These are phyloP conservation scores for Hortiboletus rubellus DNA, from an alignment of 1,284 basidiomycete species.

Conservation along the genomic window DNA sequence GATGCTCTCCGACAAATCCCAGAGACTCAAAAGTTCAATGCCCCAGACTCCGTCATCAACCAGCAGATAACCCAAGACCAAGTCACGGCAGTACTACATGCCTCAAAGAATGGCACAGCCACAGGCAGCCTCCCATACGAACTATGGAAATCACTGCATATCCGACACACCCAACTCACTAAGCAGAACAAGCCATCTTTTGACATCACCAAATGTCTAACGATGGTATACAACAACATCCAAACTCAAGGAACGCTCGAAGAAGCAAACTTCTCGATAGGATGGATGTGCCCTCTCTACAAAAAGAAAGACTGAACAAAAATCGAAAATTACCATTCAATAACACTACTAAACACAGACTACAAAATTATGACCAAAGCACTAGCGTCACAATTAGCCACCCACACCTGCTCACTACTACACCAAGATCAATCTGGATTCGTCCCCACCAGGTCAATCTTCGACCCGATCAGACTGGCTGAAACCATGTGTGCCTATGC, in stretches of 20 bases:
- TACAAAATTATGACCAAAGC: conserved; percentile 14
- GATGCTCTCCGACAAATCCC: too few species aligned
- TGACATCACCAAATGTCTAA: neutral
- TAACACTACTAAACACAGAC: conserved; percentile 11
- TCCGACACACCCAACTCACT: too few species aligned
- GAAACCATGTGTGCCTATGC: conserved; percentile 4
- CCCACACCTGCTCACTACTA: neutral
- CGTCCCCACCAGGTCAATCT: neutral
- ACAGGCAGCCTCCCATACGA: too few species aligned
- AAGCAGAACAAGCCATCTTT: neutral
- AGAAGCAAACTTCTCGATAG: fast-evolving
- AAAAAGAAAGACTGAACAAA: conserved; percentile 9
- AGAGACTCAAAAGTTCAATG: too few species aligned
- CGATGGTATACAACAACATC: conserved; percentile 2
- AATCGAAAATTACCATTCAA: conserved; percentile 13
- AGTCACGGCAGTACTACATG: too few species aligned
- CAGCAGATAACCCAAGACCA: too few species aligned
- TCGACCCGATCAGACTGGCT: conserved; percentile 2
- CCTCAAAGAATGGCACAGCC: too few species aligned
- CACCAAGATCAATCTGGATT: conserved; percentile 16
- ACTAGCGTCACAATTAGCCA: neutral
- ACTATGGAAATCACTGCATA: neutral
- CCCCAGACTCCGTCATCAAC: too few species aligned
- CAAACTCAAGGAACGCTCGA: neutral
- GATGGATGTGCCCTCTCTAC: conserved; percentile 14